Conservation (phyloP, 1,284 basidiomycete genomes). For the Ganoderma resinaceum region DNA sequence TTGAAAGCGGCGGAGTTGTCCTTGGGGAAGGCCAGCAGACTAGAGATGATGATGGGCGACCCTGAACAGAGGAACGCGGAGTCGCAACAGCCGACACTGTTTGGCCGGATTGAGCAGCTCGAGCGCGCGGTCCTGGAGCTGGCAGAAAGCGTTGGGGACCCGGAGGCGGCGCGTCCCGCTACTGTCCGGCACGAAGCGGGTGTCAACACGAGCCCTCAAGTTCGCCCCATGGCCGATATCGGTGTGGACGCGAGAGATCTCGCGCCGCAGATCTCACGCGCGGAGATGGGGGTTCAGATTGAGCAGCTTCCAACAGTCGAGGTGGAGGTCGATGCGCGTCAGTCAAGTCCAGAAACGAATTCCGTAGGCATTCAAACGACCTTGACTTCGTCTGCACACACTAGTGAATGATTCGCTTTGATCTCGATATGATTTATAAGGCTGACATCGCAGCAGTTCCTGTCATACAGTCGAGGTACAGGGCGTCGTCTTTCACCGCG, state of each 20-base stretch:
- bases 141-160: constrained; percentile 24
- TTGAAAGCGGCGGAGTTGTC: constrained; percentile 10
- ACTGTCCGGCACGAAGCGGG: constrained; percentile 23
- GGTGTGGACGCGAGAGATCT: constrained; percentile 15
- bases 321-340: constrained; percentile 6
- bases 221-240: constrained; percentile 13
- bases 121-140: constrained; percentile 25
- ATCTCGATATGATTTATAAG: not conserved
- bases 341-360: not conserved
- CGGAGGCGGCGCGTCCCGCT: constrained; percentile 23
- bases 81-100: not conserved
- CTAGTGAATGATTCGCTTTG: not conserved
- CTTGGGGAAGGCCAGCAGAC: constrained; percentile 8
- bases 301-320: not conserved
- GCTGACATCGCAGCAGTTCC: not conserved
- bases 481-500: constrained; percentile 1
- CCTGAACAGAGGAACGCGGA: constrained; percentile 1
- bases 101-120: constrained; percentile 20
- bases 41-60: constrained; percentile 17
- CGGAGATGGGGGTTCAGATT: constrained; percentile 13
- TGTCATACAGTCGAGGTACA: not conserved
- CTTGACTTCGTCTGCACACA: not conserved
- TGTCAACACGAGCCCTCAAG: constrained; percentile 22
- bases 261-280: constrained; percentile 1
- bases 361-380: constrained; percentile 6